Base-by-base conservation (phyloP, 345 rosid species). In the Cardamine resedifolia region DNA sequence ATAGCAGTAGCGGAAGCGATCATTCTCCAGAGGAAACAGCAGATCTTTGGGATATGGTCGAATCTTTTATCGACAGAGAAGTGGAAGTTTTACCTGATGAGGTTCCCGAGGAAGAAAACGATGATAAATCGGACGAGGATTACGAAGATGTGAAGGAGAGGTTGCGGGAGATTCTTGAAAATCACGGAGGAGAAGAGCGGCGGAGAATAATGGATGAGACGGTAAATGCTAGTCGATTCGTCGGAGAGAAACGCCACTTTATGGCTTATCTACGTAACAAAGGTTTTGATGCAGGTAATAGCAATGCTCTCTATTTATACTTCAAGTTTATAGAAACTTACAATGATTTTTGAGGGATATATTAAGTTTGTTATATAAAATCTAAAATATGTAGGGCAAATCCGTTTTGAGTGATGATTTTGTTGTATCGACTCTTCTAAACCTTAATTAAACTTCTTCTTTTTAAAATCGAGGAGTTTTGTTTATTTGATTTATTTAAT, bases 231-330 rank as follows among this genome's bases (percentile, higher is more conserved):
- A 65, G 72, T 49, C 61, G 14, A 21, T 18, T 70, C 39, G 15
- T 78, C 2, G 77, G 71, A n/a, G 85, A 77, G 6, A 75, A 86
- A 57, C 87, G 91, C 1, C 74, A 64, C 18, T 65, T 88, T 45
- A 85, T 95, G 96, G 66, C 80, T 19, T 72, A 23, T 75, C 71
- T 91, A 45, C 87, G 88, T 11, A 74, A 75, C 58, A 77, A 53
- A n/a, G 99, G 90, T 50, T 82, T 85, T 16, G 97, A 91, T 75
- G 93, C 96, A 10, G 97, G 99, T 93, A 50, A 63, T 80, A n/a
- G 8, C 39, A 4, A 38, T 16, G 8, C 7, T 53, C 56, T 19
- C 1, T 5, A 18, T 4, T n/a, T n/a, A n/a, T n/a, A 28, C 30
- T 41, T 11, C 12, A 52, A 38, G 20, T 39, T 30, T 11, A 16